These are phyloP conservation scores for Mycena amicta DNA, from an alignment of 768 basidiomycete genomes.

Conservation along the genomic window DNA sequence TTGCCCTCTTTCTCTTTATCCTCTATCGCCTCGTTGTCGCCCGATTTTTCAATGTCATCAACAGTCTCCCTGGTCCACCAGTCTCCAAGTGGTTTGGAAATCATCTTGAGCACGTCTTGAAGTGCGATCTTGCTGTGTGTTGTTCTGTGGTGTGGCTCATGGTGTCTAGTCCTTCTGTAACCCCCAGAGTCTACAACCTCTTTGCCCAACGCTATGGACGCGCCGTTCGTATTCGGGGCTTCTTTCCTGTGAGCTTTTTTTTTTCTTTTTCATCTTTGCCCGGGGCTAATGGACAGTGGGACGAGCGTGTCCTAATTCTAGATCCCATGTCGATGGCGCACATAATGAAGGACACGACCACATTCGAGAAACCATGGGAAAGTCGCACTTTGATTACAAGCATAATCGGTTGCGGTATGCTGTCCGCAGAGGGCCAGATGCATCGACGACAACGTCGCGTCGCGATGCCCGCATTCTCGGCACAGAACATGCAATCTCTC, in stretches of 20 bases:
- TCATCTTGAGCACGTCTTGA: constrained; percentile 58
- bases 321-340: constrained; percentile 78
- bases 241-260: constrained; percentile 61
- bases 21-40: constrained; percentile 36
- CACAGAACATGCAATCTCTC: constrained; percentile 73
- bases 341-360: constrained; percentile 68
- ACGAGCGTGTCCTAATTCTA: constrained; percentile 76
- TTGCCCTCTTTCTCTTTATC: constrained; percentile 8
- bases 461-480: constrained; percentile 75
- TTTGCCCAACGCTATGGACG: constrained; percentile 66
- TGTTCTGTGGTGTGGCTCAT: neutral
- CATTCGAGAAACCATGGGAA: constrained; percentile 85
- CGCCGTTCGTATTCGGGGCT: constrained; percentile 67
- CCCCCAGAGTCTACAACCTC: constrained; percentile 54
- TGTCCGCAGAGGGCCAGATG: constrained; percentile 73
- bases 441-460: constrained; percentile 84
- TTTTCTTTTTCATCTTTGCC: neutral
- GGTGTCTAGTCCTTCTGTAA: constrained; percentile 51
- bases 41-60: constrained; percentile 49
- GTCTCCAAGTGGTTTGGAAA: constrained; percentile 48
- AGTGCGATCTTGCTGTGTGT: constrained; percentile 47
- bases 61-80: constrained; percentile 63
- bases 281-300: constrained; percentile 53
- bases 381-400: constrained; percentile 73
- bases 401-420: constrained; percentile 83